A percentile compares a stretch with the other conserved stretches of the same genome.
Evolutionary conservation across 1,139 yeast species (phyloP).

Genomic region (Schizosaccharomyces versatilis): DNA sequence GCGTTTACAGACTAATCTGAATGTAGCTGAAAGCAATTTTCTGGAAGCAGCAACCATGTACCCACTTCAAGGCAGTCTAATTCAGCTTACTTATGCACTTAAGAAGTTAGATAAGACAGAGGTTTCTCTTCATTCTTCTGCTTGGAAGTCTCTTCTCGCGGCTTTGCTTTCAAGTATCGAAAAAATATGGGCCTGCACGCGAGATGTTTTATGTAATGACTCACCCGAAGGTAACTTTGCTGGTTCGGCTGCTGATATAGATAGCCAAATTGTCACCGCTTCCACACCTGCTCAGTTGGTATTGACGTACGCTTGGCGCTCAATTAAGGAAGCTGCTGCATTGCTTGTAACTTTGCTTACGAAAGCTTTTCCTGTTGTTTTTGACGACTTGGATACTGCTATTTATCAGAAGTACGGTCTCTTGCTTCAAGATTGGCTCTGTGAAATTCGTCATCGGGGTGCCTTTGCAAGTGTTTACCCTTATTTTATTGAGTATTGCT

Average conservation of each 20-base stretch:
- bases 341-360: conserved; percentile 28
- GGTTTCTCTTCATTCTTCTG: background rate
- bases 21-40: background rate
- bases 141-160: background rate
- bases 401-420: conserved; percentile 25
- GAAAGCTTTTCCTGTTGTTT: conserved; percentile 15
- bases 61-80: conserved; percentile 35
- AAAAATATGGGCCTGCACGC: conserved; percentile 33
- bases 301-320: conserved; percentile 63
- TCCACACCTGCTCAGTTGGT: conserved; percentile 31
- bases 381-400: conserved; percentile 11
- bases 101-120: background rate
- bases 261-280: background rate
- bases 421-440: conserved; percentile 40
- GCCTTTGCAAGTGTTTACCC: conserved; percentile 79
- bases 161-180: conserved; percentile 17
- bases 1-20: background rate
- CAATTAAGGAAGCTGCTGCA: conserved; percentile 52
- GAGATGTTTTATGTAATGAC: conserved; percentile 39
- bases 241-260: conserved; percentile 1
- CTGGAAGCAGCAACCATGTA: conserved; percentile 18
- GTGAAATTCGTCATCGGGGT: conserved; percentile 66
- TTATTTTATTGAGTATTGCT: conserved; percentile 42
- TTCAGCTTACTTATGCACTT: background rate
- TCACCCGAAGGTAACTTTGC: conserved; percentile 38